Conservation (phyloP, 75 land plant species). For the Sequoia sempervirens region DNA sequence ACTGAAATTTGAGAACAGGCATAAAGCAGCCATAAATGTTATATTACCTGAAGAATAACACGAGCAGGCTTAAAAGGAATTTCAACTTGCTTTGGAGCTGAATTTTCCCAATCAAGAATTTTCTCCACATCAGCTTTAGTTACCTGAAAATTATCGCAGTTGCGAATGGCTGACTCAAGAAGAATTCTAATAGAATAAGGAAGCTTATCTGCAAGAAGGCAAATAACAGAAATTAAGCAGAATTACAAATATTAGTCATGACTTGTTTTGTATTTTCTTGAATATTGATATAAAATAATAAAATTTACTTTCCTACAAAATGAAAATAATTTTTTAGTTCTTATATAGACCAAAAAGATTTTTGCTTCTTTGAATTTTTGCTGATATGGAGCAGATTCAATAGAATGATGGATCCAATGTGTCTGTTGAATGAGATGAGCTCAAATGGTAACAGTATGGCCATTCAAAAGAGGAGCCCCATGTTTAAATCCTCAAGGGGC, state of each 20-base stretch:
- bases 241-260: neutral
- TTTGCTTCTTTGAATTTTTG: neutral
- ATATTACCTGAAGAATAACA: conserved; percentile 76
- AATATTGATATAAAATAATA: neutral
- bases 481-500: no score
- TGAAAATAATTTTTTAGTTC: neutral
- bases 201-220: conserved; percentile 53
- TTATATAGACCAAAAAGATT: neutral
- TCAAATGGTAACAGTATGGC: no score
- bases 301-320: neutral
- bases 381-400: neutral
- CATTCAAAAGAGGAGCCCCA: no score
- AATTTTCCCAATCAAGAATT: conserved; percentile 91
- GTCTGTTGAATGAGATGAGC: no score
- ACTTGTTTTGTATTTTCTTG: neutral
- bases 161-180: conserved; percentile 88
- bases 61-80: conserved; percentile 97
- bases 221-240: neutral
- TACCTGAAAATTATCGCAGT: conserved; percentile 94
- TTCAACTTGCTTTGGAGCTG: conserved; percentile 86
- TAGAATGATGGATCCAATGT: neutral
- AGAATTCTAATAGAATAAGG: conserved; percentile 90
- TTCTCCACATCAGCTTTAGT: conserved; percentile 85
- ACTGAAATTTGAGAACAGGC: neutral
- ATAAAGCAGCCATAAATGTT: neutral